A percentile compares a stretch with the other conserved stretches of the same genome.
Evolutionary conservation across 2,329 filamentous ascomycete genomes (phyloP).

Genomic region (Tolypocladium ovalisporum): DNA sequence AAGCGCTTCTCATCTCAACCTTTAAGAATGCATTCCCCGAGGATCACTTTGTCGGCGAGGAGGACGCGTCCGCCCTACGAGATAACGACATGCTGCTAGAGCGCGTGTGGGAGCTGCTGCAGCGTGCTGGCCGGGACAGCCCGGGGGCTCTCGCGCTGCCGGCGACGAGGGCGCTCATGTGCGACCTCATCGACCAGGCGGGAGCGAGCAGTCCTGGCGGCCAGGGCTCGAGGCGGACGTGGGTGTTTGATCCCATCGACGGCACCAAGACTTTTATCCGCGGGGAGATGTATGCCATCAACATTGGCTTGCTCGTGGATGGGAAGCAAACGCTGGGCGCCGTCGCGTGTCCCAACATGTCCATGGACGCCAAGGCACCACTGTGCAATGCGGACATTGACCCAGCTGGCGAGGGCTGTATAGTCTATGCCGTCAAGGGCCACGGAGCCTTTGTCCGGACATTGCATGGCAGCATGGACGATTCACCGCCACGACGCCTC

Average conservation of each 20-base stretch:
- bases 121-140: conserved; percentile 13
- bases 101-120: conserved; percentile 36
- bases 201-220: conserved; percentile 26
- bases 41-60: conserved; percentile 45
- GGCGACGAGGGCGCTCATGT: conserved; percentile 31
- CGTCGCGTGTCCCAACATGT: conserved; percentile 36
- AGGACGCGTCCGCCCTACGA: conserved; percentile 37
- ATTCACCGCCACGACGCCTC: conserved; percentile 19
- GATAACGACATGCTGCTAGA: conserved; percentile 28
- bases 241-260: conserved; percentile 52
- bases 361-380: conserved; percentile 24
- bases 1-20: conserved; percentile 41
- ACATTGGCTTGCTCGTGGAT: conserved; percentile 39
- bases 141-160: conserved; percentile 19
- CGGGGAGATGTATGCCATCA: conserved; percentile 46
- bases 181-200: conserved; percentile 42
- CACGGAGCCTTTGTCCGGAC: conserved; percentile 37
- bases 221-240: conserved; percentile 28
- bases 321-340: conserved; percentile 38
- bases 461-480: conserved; percentile 16
- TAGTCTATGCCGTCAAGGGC: conserved; percentile 38
- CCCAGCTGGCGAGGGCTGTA: conserved; percentile 30
- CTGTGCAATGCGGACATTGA: conserved; percentile 34
- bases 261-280: conserved; percentile 46
- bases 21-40: conserved; percentile 38